Evolutionary conservation across 768 basidiomycete species (phyloP).

Genomic region (Lentinula raphanica): DNA sequence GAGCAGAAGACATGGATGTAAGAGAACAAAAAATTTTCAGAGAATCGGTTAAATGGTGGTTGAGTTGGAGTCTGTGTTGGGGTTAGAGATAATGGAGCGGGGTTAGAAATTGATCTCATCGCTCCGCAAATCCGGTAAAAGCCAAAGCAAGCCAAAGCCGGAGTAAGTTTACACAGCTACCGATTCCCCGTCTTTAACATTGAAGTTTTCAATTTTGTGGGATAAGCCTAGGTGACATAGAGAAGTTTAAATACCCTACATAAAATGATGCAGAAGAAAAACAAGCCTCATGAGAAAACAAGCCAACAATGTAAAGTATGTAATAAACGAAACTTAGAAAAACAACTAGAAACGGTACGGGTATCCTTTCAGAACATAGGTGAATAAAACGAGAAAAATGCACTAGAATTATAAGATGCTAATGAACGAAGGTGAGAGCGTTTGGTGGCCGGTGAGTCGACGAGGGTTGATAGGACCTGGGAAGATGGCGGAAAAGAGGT

Average conservation of each 20-base stretch:
- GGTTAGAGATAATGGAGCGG: not conserved
- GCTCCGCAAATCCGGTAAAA: not conserved
- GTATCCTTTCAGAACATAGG: not conserved
- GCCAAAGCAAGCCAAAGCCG: too few relatives aligned
- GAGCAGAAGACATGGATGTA: slow-evolving; percentile 16
- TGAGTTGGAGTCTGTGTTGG: slow-evolving; percentile 6
- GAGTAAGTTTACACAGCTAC: not conserved
- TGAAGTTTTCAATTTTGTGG: slow-evolving; percentile 2
- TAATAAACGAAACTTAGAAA: slow-evolving; percentile 11
- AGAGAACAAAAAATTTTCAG: slow-evolving; percentile 8
- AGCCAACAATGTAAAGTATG: slow-evolving; percentile 21
- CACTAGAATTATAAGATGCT: not conserved
- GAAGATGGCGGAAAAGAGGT: slow-evolving; percentile 18
- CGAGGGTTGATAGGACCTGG: not conserved
- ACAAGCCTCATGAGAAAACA: slow-evolving; percentile 20
- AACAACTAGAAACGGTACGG: not conserved
- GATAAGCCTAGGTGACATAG: slow-evolving; percentile 7
- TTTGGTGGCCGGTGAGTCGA: not conserved
- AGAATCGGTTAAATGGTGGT: slow-evolving; percentile 6
- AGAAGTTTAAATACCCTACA: slow-evolving; percentile 14
- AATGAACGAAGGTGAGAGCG: not conserved
- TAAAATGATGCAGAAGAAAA: slow-evolving; percentile 28
- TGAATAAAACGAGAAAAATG: not conserved
- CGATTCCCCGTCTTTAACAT: not conserved
- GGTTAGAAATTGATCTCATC: not conserved